These are phyloP conservation scores for Yamadazyma ubonensis DNA, from an alignment of 805 yeast species.

Conservation along the genomic window DNA sequence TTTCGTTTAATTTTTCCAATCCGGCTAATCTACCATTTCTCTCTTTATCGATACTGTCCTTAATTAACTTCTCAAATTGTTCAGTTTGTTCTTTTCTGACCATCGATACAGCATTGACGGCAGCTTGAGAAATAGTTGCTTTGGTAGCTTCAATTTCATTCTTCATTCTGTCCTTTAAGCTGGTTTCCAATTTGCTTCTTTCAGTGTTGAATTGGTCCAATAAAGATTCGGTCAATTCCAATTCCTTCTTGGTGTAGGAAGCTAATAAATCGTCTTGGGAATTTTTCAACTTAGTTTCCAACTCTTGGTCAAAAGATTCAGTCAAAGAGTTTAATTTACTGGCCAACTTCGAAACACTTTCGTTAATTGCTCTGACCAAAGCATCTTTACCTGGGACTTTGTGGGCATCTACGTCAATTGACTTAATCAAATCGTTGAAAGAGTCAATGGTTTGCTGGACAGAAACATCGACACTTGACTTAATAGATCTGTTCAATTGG, in stretches of 20 bases:
- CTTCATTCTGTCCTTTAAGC: slow-evolving; percentile 55
- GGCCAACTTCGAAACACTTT: slow-evolving; percentile 31
- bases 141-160: slow-evolving; percentile 69
- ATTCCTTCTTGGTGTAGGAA: slow-evolving; percentile 47
- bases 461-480: slow-evolving; percentile 29
- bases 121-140: slow-evolving; percentile 63
- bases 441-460: slow-evolving; percentile 36
- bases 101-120: slow-evolving; percentile 68
- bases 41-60: slow-evolving; percentile 36
- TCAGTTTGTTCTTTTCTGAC: slow-evolving; percentile 68
- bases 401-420: slow-evolving; percentile 29
- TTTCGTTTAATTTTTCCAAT: slow-evolving; percentile 56
- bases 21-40: slow-evolving; percentile 77
- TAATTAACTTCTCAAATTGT: slow-evolving; percentile 36
- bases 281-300: slow-evolving; percentile 32
- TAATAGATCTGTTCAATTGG: slow-evolving; percentile 22
- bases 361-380: slow-evolving; percentile 33
- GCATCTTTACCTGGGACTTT: slow-evolving; percentile 24
- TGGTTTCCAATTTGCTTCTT: slow-evolving; percentile 56
- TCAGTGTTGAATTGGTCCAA: slow-evolving; percentile 61
- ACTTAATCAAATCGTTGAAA: slow-evolving; percentile 37
- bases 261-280: slow-evolving; percentile 41
- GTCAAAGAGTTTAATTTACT: slow-evolving; percentile 33
- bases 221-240: slow-evolving; percentile 57
- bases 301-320: slow-evolving; percentile 34